Percentiles rank a stretch among this genome's conserved stretches.
Conservation (phyloP, 2,329 filamentous ascomycete genomes). For the Aspergillaceae sp. region DNA sequence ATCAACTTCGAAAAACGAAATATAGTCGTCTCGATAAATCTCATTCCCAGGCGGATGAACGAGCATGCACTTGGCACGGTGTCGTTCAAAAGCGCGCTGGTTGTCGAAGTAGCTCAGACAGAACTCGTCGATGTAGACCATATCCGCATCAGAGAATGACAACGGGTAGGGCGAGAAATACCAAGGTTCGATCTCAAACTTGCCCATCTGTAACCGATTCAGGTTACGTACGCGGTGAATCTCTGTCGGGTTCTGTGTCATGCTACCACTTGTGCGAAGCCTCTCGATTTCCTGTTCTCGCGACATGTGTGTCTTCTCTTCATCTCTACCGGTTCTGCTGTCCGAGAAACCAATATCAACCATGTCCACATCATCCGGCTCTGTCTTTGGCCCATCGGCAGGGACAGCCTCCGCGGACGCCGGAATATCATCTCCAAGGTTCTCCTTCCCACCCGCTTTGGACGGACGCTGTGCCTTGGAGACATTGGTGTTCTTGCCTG, state of each 20-base stretch:
- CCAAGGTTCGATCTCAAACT: slow-evolving; percentile 89
- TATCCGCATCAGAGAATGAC: slow-evolving; percentile 74
- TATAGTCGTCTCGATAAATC: slow-evolving; percentile 83
- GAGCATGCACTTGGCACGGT: slow-evolving; percentile 81
- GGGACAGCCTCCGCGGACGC: slow-evolving; percentile 27
- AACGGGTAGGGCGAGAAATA: slow-evolving; percentile 98
- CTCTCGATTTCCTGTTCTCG: slow-evolving; percentile 92
- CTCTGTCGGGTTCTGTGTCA: slow-evolving; percentile 98
- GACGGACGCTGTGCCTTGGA: slow-evolving; percentile 42
- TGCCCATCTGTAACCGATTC: slow-evolving; percentile 87
- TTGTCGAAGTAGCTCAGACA: slow-evolving; percentile 87
- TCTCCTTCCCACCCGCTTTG: slow-evolving; percentile 53
- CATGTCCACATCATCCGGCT: slow-evolving; percentile 38
- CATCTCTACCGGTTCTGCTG: slow-evolving; percentile 27
- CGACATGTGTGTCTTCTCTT: slow-evolving; percentile 41
- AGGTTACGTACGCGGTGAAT: slow-evolving; percentile 94
- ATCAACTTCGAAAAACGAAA: slow-evolving; percentile 96
- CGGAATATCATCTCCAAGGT: slow-evolving; percentile 41
- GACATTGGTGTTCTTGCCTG: slow-evolving; percentile 42
- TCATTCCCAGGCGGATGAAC: slow-evolving; percentile 95
- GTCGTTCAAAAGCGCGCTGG: slow-evolving; percentile 70
- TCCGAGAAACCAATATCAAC: slow-evolving; percentile 27
- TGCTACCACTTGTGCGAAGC: slow-evolving; percentile 83
- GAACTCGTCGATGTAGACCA: slow-evolving; percentile 96
- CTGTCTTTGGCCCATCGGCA: slow-evolving; percentile 29